phyloP scores from a whole-genome alignment of 805 yeast genomes.

The Millerozyma acaciae region DNA sequence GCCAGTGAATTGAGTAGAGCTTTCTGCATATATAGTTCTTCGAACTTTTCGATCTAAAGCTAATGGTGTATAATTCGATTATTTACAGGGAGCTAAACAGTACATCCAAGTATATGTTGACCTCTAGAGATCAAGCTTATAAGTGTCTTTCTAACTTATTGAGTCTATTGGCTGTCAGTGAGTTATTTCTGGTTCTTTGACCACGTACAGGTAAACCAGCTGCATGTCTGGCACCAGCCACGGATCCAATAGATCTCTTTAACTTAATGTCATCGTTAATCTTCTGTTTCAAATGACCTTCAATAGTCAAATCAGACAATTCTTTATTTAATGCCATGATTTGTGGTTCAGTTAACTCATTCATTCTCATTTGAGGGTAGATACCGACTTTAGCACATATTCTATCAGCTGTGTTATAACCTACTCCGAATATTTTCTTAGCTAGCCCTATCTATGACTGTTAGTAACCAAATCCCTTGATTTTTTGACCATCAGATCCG shows the following conservation, averaged over 20 bases:
- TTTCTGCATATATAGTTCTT: too few relatives aligned
- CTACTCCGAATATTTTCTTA: conserved; percentile 81
- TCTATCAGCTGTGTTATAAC: conserved; percentile 64
- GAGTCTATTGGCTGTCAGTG: conserved; percentile 81
- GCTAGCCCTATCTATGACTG: conserved; percentile 55
- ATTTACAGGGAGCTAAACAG: too few relatives aligned
- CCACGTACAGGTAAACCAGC: conserved; percentile 67
- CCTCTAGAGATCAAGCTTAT: too few relatives aligned
- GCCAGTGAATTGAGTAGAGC: too few relatives aligned
- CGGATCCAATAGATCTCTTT: conserved; percentile 79
- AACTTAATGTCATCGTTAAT: conserved; percentile 72
- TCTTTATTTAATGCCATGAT: conserved; percentile 84
- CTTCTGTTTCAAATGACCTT: conserved; percentile 71
- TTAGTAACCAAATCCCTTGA: too few relatives aligned
- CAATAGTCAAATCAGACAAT: conserved; percentile 76
- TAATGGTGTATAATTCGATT: too few relatives aligned
- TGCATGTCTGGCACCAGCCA: conserved; percentile 86
- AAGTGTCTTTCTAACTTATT: conserved; percentile 64
- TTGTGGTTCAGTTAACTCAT: conserved; percentile 85
- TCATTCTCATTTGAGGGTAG: conserved; percentile 92
- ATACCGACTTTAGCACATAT: conserved; percentile 86
- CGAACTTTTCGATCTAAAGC: too few relatives aligned
- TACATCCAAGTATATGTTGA: too few relatives aligned
- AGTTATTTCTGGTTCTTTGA: conserved; percentile 88
- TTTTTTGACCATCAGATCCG: too few relatives aligned